These are phyloP conservation scores for Russula brevipes DNA, from an alignment of 768 basidiomycete species.

Conservation along the genomic window DNA sequence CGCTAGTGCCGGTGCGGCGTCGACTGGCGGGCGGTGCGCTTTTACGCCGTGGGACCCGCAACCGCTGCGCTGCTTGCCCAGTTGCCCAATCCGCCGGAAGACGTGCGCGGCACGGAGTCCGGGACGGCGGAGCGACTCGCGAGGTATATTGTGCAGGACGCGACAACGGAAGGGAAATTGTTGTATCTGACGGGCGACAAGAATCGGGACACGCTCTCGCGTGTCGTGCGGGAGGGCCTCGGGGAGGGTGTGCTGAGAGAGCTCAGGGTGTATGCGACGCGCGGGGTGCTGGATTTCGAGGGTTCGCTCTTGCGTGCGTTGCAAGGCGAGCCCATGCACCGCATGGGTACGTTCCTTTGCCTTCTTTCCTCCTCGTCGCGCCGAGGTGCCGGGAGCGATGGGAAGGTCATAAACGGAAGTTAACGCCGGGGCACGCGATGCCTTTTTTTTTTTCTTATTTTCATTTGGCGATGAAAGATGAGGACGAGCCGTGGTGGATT, in stretches of 20 bases:
- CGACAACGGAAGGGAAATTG: constrained; percentile 37
- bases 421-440: not conserved
- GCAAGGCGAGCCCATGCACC: not conserved
- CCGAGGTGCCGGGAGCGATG: not conserved
- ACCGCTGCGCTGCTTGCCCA: constrained; percentile 45
- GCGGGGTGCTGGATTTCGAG: constrained; percentile 48
- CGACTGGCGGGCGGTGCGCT: constrained; percentile 55
- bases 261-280: constrained; percentile 69
- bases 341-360: not conserved
- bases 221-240: constrained; percentile 38
- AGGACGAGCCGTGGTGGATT: constrained; percentile 52
- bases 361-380: not conserved
- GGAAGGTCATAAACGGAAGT: too few species aligned
- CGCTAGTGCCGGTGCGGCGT: constrained; percentile 27
- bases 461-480: not conserved
- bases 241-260: constrained; percentile 43
- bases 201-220: constrained; percentile 63
- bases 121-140: constrained; percentile 70
- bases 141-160: constrained; percentile 49
- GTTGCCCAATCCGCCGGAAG: constrained; percentile 29
- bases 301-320: constrained; percentile 34
- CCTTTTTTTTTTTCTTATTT: not conserved
- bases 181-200: constrained; percentile 87
- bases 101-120: constrained; percentile 45
- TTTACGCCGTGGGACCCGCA: constrained; percentile 72